Evolutionary conservation across 2,329 filamentous ascomycete genomes (phyloP), one percentile per base, ranked within the genome.

Genomic region (Didymella pinodella): DNA sequence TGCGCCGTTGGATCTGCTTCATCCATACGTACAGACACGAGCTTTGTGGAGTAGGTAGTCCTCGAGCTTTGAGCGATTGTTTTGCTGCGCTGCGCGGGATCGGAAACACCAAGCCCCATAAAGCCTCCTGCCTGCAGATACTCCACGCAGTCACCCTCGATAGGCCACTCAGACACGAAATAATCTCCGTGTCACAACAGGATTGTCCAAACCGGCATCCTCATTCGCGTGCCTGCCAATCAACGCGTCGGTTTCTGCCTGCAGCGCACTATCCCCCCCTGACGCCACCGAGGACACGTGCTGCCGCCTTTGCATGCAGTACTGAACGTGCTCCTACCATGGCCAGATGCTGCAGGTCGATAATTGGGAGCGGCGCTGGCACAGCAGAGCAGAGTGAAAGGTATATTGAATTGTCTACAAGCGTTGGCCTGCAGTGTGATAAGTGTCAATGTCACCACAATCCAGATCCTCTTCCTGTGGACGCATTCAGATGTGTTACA

Each of bases 171-270:
- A 25, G 31, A 32, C 45, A 51, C 38, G 45, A 55, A 53, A 61
- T 63, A 64, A 69, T 70, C 57, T 70, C 67, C 67, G 66, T 59
- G 12, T 67, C 66, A 66, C 65, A 64, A 31, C 50, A 64, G 48
- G 57, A 56, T 54, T 48, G 49, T 58, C 49, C 48, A 61, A 43
- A 38, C 45, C 31, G 46, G 46, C 47, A 54, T 16, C 32, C 49
- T 57, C 63, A 59, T 60, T 48, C 48, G 38, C 20, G 18, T 40
- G 26, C 32, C 59, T 29, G 36, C 65, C 63, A 66, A 67, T 65
- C 54, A 65, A 26, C 34, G 44, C 36, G 38, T 31, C 14, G 32
- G n/a, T n/a, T 36, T 34, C 12, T 25, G 8, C 16, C n/a, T 22
- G 20, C 29, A 25, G 40, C 18, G 36, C 55, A 36, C 55, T 45